A percentile compares a stretch with the other conserved stretches of the same genome.
Conservation (phyloP, 139 green algal species). For the Pleodorina starrii region DNA sequence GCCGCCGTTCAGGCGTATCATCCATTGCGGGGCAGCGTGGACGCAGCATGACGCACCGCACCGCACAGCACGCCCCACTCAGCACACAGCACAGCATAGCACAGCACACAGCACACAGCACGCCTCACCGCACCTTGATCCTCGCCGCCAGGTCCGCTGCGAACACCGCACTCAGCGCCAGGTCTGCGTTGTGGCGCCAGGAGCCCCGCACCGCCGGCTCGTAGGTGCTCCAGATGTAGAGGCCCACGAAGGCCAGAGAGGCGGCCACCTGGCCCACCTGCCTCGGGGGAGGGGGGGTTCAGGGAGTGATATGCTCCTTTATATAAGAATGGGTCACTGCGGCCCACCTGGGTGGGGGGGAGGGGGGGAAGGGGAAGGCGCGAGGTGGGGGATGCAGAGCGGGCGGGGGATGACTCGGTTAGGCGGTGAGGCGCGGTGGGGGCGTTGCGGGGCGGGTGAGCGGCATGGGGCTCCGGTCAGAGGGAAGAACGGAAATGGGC, state of each 20-base stretch:
- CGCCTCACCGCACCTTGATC: neutral
- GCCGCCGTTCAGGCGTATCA: too few species aligned
- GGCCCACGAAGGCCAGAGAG: constrained; percentile 79
- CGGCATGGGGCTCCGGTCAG: too few species aligned
- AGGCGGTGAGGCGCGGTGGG: too few species aligned
- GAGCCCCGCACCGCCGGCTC: constrained; percentile 57
- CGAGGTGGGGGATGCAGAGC: neutral
- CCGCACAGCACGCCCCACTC: too few species aligned
- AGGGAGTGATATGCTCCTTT: too few species aligned
- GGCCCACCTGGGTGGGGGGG: neutral
- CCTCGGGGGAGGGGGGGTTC: neutral
- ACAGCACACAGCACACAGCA: too few species aligned
- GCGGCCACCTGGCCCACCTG: constrained; percentile 64
- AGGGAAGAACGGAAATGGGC: too few species aligned
- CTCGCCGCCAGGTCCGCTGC: constrained; percentile 74
- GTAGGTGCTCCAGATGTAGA: constrained; percentile 89
- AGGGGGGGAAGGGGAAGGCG: neutral
- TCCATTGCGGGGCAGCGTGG: too few species aligned
- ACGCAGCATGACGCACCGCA: neutral
- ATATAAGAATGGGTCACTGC: too few species aligned
- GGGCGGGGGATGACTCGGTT: too few species aligned
- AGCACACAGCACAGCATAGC: too few species aligned
- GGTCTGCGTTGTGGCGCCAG: constrained; percentile 68
- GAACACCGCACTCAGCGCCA: constrained; percentile 76
- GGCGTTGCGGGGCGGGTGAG: too few species aligned